Evolutionary conservation across 2,329 filamentous ascomycete species (phyloP).

Genomic region (Cryphonectria parasitica): DNA sequence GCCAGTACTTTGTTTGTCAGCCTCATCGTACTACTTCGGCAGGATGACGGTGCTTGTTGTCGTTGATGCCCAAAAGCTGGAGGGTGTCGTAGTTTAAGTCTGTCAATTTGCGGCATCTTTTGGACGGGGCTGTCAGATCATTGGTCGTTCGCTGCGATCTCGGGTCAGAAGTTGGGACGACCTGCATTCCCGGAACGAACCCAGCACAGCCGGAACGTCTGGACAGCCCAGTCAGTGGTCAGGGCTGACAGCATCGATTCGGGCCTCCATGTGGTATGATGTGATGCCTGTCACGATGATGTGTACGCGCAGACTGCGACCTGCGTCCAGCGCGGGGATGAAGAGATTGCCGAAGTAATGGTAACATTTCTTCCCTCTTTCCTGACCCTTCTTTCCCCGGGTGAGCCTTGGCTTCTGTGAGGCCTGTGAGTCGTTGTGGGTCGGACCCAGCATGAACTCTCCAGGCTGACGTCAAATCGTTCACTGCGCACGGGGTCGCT

Average conservation of each 20-base stretch:
- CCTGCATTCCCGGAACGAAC: conserved; percentile 20
- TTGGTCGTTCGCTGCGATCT: conserved; percentile 6
- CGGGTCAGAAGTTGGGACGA: conserved; percentile 15
- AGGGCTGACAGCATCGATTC: conserved; percentile 23
- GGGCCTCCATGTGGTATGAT: background rate
- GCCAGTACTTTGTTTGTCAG: conserved; percentile 23
- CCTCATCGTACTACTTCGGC: background rate
- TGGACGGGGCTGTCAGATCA: conserved; percentile 7
- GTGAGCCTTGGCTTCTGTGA: conserved; percentile 9
- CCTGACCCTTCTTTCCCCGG: conserved; percentile 1
- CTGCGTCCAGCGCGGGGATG: background rate
- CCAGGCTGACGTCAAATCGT: conserved; percentile 23
- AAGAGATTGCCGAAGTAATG: conserved; percentile 6
- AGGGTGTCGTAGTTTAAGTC: conserved; percentile 13
- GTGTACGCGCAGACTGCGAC: background rate
- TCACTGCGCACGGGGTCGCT: background rate
- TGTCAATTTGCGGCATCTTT: background rate
- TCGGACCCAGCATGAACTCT: conserved; percentile 27
- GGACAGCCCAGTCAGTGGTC: conserved; percentile 9
- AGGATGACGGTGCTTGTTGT: conserved; percentile 22
- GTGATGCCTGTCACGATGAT: conserved; percentile 3
- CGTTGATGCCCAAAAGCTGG: conserved; percentile 30
- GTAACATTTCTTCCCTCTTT: background rate
- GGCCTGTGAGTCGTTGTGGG: conserved; percentile 5
- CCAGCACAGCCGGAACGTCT: conserved; percentile 14